Evolutionary conservation across 768 basidiomycete genomes (phyloP), one percentile per base, ranked within the genome.

Genomic region (Rhizopogon vinicolor): DNA sequence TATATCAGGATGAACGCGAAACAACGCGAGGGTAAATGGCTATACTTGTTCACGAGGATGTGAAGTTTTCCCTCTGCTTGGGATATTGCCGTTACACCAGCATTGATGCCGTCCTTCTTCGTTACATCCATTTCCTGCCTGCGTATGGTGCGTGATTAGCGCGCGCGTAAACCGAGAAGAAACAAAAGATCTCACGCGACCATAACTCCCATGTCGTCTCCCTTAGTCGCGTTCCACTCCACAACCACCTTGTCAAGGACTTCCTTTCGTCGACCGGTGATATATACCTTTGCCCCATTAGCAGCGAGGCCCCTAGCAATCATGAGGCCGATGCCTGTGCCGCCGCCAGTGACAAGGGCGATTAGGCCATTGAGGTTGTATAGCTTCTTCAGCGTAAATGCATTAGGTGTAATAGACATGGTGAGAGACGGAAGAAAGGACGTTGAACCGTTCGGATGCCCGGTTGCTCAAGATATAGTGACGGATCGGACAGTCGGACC

Each of bases 21-120:
- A 42, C 40, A 44, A 13, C 40, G 14, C 28, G 22, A 10, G 0
- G 22, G 57, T 14, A 13, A 8, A 25, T 29, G 33, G 62, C 3
- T 79, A 41, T 56, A 92, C 90, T 92, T 92, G 74, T 93, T 93
- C 37, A 92, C 82, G 4, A 93, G 79, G 51, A 91, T 80, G 62
- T 93, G 88, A 41, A 93, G 64, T 60, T 77, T 87, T 29, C 88
- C 87, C 46, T 91, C 86, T 18, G 65, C 60, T 7, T 42, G 43
- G 29, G 19, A 52, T 43, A 71, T 50, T 50, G 25, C 60, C 40
- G 79, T 74, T 58, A 85, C 83, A 4, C 74, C 84, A 10, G 67
- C 70, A 48, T 72, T 58, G 52, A 93, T 93, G 55, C 86, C 87
- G 44, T 78, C 74, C 62, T 86, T 86, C 64, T 78, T 72, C 2